Evolutionary conservation across 352 stramenopile genomes (phyloP), one percentile per base, ranked within the genome.

Genomic region (Phytophthora macrochlamydospora): DNA sequence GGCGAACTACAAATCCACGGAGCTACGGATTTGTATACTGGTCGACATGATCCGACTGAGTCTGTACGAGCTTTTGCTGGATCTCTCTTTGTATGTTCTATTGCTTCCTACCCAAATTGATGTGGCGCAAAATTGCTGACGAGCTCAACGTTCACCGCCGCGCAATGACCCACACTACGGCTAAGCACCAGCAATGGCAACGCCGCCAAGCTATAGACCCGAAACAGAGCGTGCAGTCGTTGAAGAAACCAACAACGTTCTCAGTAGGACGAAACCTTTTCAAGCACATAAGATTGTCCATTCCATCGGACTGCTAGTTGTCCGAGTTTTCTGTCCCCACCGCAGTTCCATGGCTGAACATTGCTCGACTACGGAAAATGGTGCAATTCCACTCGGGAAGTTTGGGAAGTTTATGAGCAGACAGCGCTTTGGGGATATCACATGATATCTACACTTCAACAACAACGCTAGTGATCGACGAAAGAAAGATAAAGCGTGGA

Each of bases 371-470:
- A 38, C 28, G 5, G 45, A 61, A 31, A 14, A 51, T 9, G 52
- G 60, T 1, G 44, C 60, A 13, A 52, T 62, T 48, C 52, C 45
- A 2, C 52, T 33, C 12, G 53, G 53, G 9, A 68, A 18, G n/a
- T 62, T 68, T 32, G 30, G 38, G 7, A 68, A 58, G 12, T 59
- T 58, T 49, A 56, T 67, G 60, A 57, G 33, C 28, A 44, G 60
- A 29, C 53, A 57, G 33, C 44, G 43, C n/a, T 67, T 67, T 30
- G 52, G 58, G 35, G 28, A 62, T n/a, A 40, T 68, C 43, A 54
- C 60, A 7, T 33, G 52, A 2, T 62, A 51, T 24, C 44, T 62
- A 12, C 52, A 62, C 48, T 62, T 62, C 45, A 62, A 62, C 14
- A 46, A 58, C 53, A 68, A 62, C 46, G 6, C 40, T 2, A 38